A percentile compares a stretch with the other conserved stretches of the same genome.
These are phyloP conservation scores for Bauhinia variegata DNA, from an alignment of 306 rosid species.

Conservation along the genomic window DNA sequence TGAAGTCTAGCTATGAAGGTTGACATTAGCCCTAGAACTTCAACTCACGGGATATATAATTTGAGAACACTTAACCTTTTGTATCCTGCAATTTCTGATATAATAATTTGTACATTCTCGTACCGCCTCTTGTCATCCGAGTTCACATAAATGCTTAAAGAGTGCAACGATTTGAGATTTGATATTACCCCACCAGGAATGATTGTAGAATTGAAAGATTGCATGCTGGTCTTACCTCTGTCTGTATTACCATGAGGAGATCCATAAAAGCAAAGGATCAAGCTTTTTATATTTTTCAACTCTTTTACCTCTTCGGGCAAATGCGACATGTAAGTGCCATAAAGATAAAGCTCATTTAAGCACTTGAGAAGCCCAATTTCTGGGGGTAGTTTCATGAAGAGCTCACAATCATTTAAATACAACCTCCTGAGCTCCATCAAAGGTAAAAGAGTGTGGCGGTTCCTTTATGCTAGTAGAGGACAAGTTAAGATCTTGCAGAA, in stretches of 20 bases:
- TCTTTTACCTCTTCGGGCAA: background rate
- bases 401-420: background rate
- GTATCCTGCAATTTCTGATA: background rate
- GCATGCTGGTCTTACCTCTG: background rate
- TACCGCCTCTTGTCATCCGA: slow-evolving; percentile 5
- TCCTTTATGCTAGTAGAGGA: background rate
- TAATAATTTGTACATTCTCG: background rate
- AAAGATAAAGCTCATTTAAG: slow-evolving; percentile 1
- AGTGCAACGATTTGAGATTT: background rate
- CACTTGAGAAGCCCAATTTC: background rate
- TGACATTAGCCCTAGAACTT: background rate
- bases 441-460: background rate
- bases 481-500: background rate
- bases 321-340: background rate
- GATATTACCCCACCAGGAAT: slow-evolving; percentile 9
- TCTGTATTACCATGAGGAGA: background rate
- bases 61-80: background rate
- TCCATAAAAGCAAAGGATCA: background rate
- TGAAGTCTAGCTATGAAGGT: too few species aligned
- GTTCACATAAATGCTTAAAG: slow-evolving; percentile 11
- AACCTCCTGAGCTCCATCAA: background rate
- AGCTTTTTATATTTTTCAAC: background rate
- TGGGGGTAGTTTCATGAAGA: background rate
- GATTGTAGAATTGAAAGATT: background rate
- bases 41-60: slow-evolving; percentile 8